These are phyloP conservation scores for Oryza punctata DNA, from an alignment of 176 grass and related monocot genomes.

Conservation along the genomic window DNA sequence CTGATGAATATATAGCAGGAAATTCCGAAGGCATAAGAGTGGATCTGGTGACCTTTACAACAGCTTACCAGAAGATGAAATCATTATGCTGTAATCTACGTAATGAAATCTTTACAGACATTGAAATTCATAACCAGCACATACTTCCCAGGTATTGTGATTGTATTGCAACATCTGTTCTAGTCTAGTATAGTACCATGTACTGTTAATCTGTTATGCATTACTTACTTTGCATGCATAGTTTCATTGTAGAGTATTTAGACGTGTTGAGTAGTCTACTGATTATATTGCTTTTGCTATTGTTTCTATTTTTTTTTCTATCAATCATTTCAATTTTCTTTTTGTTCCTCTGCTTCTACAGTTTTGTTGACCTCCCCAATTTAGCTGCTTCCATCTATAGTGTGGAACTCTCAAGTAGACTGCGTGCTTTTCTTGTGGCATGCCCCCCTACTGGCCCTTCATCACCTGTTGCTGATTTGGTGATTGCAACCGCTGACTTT, in stretches of 20 bases:
- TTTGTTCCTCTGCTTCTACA: constrained; percentile 45
- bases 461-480: constrained; percentile 86
- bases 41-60: constrained; percentile 72
- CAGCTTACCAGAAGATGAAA: constrained; percentile 91
- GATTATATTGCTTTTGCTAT: not conserved
- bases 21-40: constrained; percentile 68
- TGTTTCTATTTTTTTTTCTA: not conserved
- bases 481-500: constrained; percentile 91
- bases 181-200: constrained; percentile 1
- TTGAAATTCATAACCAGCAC: constrained; percentile 98
- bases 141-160: constrained; percentile 78
- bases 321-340: constrained; percentile 18
- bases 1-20: constrained; percentile 76
- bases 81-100: constrained; percentile 86
- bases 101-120: constrained; percentile 96
- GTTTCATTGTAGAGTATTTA: not conserved
- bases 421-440: constrained; percentile 84
- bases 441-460: constrained; percentile 89
- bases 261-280: not conserved
- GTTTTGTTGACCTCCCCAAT: constrained; percentile 91
- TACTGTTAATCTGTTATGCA: not conserved
- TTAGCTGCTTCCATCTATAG: constrained; percentile 83
- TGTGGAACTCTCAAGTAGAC: constrained; percentile 80
- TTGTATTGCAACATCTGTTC: constrained; percentile 6
- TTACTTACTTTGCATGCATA: not conserved